phyloP scores from a whole-genome alignment of 75 land plant genomes.

The Chamaecyparis obtusa region DNA sequence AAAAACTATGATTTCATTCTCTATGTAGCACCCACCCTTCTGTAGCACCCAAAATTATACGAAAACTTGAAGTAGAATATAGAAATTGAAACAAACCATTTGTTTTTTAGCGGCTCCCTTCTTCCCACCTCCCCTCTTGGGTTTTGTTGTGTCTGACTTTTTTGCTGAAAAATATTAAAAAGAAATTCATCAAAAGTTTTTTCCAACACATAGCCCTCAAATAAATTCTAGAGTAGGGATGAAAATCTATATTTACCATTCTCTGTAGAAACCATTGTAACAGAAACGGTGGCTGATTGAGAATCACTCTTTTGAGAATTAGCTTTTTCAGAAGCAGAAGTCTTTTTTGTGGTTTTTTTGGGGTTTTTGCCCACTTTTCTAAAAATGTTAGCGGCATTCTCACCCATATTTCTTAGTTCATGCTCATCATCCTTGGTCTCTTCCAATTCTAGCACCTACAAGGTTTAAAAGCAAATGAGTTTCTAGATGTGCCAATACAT shows the following conservation, averaged over 20 bases:
- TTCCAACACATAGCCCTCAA: not conserved
- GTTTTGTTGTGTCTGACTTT: not conserved
- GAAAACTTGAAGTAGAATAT: not conserved
- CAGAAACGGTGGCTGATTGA: not conserved
- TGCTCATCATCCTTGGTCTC: conserved; percentile 26
- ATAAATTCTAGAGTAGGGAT: not conserved
- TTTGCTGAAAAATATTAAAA: not conserved
- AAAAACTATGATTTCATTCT: too few relatives aligned
- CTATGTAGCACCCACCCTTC: too few relatives aligned
- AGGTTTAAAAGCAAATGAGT: not conserved
- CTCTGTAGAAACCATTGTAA: not conserved
- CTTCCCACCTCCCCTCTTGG: conserved; percentile 1
- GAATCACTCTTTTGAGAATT: not conserved
- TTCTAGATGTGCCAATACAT: not conserved
- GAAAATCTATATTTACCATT: not conserved
- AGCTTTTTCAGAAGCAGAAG: not conserved
- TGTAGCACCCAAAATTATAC: too few relatives aligned
- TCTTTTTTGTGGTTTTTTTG: conserved; percentile 1
- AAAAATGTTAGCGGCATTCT: conserved; percentile 14
- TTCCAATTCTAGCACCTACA: conserved; percentile 36
- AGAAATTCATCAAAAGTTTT: not conserved
- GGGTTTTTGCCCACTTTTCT: conserved; percentile 20
- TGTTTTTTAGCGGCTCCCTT: conserved; percentile 6
- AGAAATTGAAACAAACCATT: conserved; percentile 8
- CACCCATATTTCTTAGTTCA: conserved; percentile 3